These are phyloP conservation scores for Russula lepida DNA, from an alignment of 768 basidiomycete species.

Conservation along the genomic window DNA sequence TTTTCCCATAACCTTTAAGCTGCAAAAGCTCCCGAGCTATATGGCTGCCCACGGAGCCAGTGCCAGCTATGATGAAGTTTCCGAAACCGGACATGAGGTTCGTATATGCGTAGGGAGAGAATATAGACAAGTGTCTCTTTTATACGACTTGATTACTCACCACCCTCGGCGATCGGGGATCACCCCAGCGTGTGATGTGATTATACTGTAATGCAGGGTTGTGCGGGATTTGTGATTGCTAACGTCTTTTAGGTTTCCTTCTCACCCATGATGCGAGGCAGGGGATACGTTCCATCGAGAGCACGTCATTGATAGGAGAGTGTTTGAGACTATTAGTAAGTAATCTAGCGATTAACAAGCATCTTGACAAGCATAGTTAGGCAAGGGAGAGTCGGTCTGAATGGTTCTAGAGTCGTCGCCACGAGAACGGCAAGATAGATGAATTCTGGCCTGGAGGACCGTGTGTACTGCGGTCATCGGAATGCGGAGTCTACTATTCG, in stretches of 20 bases:
- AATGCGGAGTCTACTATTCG: background rate
- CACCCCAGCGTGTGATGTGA: background rate
- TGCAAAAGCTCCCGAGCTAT: background rate
- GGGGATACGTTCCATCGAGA: background rate
- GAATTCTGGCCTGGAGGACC: slow-evolving; percentile 5
- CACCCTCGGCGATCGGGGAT: background rate
- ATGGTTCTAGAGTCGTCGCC: slow-evolving; percentile 11
- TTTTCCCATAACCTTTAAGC: background rate
- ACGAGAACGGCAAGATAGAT: slow-evolving; percentile 13
- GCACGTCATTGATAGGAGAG: background rate
- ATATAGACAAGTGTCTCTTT: background rate
- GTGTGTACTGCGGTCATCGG: slow-evolving; percentile 15
- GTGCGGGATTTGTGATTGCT: too few species aligned
- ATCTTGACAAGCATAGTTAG: too few species aligned
- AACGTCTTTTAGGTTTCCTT: too few species aligned
- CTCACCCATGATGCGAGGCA: too few species aligned
- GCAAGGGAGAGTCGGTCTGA: slow-evolving; percentile 13
- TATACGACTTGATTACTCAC: background rate
- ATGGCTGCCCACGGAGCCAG: background rate
- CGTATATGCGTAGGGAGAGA: background rate
- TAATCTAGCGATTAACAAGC: background rate
- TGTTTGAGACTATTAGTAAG: background rate
- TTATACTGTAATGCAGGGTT: too few species aligned
- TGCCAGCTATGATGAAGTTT: slow-evolving; percentile 5
- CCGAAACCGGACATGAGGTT: slow-evolving; percentile 2